A percentile compares a stretch with the other conserved stretches of the same genome.
phyloP scores from a whole-genome alignment of 208 protist genomes.

The Balamuthia mandrillaris region DNA sequence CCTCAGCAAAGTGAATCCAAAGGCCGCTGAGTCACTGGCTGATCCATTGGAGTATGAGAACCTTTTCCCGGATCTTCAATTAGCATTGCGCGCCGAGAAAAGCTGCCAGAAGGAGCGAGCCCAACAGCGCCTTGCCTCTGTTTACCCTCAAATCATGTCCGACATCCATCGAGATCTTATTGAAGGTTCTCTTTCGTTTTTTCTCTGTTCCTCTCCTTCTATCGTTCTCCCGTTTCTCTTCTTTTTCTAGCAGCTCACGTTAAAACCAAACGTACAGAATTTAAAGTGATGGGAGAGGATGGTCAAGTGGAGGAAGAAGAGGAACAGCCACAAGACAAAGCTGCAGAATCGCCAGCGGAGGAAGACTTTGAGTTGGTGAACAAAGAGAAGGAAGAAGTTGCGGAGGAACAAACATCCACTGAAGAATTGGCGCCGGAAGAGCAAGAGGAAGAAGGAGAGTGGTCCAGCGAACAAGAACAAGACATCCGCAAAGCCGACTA shows the following conservation, averaged over 20 bases:
- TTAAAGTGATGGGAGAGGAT: not conserved
- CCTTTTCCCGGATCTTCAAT: constrained; percentile 82
- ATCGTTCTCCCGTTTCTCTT: not conserved
- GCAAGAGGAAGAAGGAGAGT: not conserved
- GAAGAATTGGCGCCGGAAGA: not conserved
- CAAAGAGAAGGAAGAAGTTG: not conserved
- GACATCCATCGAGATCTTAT: not conserved
- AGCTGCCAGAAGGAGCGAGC: not conserved
- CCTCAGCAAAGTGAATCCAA: constrained; percentile 74
- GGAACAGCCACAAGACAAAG: not conserved
- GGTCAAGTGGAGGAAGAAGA: not conserved
- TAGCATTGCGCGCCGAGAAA: not conserved
- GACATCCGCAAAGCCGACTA: not conserved
- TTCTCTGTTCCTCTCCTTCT: not conserved
- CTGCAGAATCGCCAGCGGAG: not conserved
- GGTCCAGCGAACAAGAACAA: not conserved
- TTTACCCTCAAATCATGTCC: not conserved
- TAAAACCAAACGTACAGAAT: not conserved
- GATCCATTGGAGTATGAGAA: constrained; percentile 88
- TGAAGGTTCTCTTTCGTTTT: not conserved
- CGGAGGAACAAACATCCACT: not conserved
- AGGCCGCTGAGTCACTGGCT: constrained; percentile 80
- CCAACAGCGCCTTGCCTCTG: not conserved
- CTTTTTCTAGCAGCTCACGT: not conserved
- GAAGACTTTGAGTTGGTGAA: not conserved